Evolutionary conservation across 768 basidiomycete genomes (phyloP), one percentile per base, ranked within the genome.

Genomic region (Auriscalpium orientale): DNA sequence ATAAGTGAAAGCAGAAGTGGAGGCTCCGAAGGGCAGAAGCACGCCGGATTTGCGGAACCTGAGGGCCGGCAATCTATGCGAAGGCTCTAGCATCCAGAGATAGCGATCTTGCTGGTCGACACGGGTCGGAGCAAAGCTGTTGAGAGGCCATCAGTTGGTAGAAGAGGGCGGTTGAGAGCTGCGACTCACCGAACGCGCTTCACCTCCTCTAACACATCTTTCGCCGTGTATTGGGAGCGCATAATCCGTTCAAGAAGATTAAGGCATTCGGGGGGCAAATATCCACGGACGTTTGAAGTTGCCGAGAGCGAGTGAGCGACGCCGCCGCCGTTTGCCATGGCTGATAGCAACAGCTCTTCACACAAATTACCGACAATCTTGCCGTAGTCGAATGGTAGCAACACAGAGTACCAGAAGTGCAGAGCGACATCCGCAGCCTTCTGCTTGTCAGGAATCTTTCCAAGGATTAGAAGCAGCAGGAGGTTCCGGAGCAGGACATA

Each of bases 341-440:
- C 5, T 28, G 22, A 28, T 28, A 28, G 22, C 22, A 28, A 28
- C 22, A 28, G 22, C 22, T 28, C 22, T 28, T 28, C 22, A 28
- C 22, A 28, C 3, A 28, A 5, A 28, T 28, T 28, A 2, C 22
- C 22, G 22, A 28, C 3, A 28, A 28, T 2, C 22, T 28, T 28
- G 2, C 22, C 22, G 22, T 28, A 28, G 45, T 67, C 65, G 40
- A 51, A 53, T 8, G 76, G 76, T 44, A 79, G 49, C 55, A 73
- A 74, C 8, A 68, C 68, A 1, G 79, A 80, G 53, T 77, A 78
- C 75, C 76, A 79, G 51, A 76, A 72, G 56, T 80, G 78, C 20
- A 79, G 67, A 6, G 76, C 77, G 4, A 71, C 61, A 40, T 79
- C 79, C 8, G 71, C 77, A 1, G 74, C 74, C 18, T 70, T 20